phyloP scores from a whole-genome alignment of 306 rosid species.

The Vicia faba region DNA sequence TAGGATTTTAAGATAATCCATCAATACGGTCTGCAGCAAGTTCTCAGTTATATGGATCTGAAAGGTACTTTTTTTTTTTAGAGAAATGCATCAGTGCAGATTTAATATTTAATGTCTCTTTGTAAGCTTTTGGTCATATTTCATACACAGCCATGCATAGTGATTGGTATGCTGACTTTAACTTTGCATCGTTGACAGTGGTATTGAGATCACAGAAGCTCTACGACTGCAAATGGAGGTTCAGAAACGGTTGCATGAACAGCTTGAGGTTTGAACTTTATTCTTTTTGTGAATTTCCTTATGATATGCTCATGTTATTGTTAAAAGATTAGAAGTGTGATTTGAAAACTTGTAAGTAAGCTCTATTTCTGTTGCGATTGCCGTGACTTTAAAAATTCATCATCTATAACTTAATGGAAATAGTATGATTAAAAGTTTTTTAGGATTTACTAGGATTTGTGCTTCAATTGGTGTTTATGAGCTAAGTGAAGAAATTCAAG shows the following conservation, averaged over 20 bases:
- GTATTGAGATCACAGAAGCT: slow-evolving; percentile 96
- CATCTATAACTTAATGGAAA: slow-evolving; percentile 24
- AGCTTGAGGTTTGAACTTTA: slow-evolving; percentile 77
- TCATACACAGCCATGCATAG: slow-evolving; percentile 7
- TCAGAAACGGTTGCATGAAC: slow-evolving; percentile 95
- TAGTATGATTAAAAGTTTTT: slow-evolving; percentile 13
- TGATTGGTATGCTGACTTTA: slow-evolving; percentile 37
- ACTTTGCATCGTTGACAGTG: slow-evolving; percentile 51
- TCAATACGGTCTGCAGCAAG: slow-evolving; percentile 6
- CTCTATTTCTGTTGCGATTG: slow-evolving; percentile 34
- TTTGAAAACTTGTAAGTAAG: slow-evolving; percentile 31
- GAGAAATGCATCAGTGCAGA: slow-evolving; percentile 5
- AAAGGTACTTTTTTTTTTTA: slow-evolving; percentile 13
- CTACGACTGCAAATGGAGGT: slow-evolving; percentile 99
- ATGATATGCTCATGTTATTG: slow-evolving; percentile 29
- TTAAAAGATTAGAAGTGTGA: slow-evolving; percentile 28
- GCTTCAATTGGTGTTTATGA: slow-evolving; percentile 18
- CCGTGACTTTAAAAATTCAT: slow-evolving; percentile 18
- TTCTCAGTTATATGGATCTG: slow-evolving; percentile 11
- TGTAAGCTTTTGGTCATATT: slow-evolving; percentile 23
- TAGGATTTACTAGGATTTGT: slow-evolving; percentile 19
- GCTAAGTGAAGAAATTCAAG: slow-evolving; percentile 28
- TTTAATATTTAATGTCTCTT: slow-evolving; percentile 23
- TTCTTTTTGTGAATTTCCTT: slow-evolving; percentile 30
- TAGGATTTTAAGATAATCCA: slow-evolving; percentile 5